phyloP scores from a whole-genome alignment of 1,139 yeast species.

The Ogataea hybrid region DNA sequence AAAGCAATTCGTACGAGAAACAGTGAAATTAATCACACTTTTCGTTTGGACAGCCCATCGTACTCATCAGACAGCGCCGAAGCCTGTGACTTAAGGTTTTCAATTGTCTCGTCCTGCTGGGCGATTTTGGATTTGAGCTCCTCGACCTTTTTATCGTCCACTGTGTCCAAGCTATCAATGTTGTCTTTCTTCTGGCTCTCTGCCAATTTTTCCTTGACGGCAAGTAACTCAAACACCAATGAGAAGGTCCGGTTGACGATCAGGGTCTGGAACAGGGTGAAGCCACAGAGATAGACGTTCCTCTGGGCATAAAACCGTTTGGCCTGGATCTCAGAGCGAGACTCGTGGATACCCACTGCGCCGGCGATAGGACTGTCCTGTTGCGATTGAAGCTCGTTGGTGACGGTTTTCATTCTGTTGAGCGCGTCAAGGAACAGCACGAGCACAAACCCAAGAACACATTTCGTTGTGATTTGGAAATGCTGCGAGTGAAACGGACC shows the following conservation, averaged over 20 bases:
- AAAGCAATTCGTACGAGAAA: conserved; percentile 74
- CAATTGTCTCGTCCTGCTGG: conserved; percentile 62
- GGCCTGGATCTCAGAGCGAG: conserved; percentile 80
- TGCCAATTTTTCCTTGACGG: conserved; percentile 54
- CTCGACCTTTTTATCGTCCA: conserved; percentile 34
- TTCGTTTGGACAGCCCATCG: conserved; percentile 28
- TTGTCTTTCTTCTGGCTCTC: conserved; percentile 25
- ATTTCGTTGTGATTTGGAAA: conserved; percentile 75
- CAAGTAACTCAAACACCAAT: conserved; percentile 72
- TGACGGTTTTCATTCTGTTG: conserved; percentile 74
- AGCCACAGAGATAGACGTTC: conserved; percentile 95
- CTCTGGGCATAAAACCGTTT: conserved; percentile 95
- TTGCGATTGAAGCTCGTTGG: conserved; percentile 48
- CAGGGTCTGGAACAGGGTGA: conserved; percentile 85
- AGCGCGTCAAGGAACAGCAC: conserved; percentile 86
- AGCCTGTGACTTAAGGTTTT: conserved; percentile 70
- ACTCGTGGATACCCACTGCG: conserved; percentile 48
- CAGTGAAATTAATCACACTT: background rate
- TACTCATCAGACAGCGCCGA: conserved; percentile 64
- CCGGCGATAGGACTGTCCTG: conserved; percentile 43
- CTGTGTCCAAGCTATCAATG: conserved; percentile 21
- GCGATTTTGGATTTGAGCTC: conserved; percentile 53
- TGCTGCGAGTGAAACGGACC: conserved; percentile 71
- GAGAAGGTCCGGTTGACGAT: conserved; percentile 84
- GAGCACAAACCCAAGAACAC: conserved; percentile 79